Conservation (phyloP, 306 rosid genomes). For the Comarum palustre region DNA sequence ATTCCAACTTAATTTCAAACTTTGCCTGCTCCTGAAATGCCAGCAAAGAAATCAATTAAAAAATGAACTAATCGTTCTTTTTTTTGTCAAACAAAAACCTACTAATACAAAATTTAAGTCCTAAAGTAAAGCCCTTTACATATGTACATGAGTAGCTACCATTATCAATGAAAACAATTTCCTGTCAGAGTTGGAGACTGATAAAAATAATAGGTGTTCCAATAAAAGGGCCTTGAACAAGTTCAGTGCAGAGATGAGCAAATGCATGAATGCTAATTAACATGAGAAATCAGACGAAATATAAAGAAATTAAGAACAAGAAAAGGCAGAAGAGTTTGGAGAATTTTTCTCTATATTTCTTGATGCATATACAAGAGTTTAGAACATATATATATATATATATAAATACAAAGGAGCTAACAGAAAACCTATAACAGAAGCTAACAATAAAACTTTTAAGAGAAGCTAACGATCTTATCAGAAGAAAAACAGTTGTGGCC, state of each 20-base stretch:
- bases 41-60: slow-evolving; percentile 21
- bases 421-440: too few species aligned
- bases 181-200: neutral
- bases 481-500: too few species aligned
- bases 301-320: too few species aligned
- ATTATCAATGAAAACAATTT: neutral
- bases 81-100: neutral
- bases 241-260: slow-evolving; percentile 3
- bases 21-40: slow-evolving; percentile 41
- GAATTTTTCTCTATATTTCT: too few species aligned
- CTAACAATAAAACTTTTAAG: too few species aligned
- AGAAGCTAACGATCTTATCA: too few species aligned
- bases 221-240: slow-evolving; percentile 8
- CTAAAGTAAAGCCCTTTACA: neutral
- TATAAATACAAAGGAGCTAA: too few species aligned
- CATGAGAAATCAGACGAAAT: slow-evolving; percentile 1
- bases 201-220: neutral
- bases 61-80: neutral
- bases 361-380: too few species aligned
- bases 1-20: slow-evolving; percentile 46
- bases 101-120: neutral
- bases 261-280: slow-evolving; percentile 3
- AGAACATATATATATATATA: too few species aligned
- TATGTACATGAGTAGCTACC: neutral
- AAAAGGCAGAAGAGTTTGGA: too few species aligned